phyloP scores from a whole-genome alignment of 306 rosid species.

The Canavalia gladiata region DNA sequence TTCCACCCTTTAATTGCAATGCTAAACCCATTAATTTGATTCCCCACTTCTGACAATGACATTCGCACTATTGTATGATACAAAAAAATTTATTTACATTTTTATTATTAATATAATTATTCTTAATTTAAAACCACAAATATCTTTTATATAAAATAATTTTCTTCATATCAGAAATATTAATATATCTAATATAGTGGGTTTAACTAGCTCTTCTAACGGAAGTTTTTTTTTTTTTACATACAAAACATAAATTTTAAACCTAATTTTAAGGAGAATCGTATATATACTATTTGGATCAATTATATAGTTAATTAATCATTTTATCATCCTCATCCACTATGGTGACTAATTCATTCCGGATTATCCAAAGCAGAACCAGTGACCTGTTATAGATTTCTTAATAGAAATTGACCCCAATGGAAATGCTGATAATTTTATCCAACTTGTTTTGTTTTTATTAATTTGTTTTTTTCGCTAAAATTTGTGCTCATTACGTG shows the following conservation, averaged over 20 bases:
- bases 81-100: background rate
- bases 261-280: too few species aligned
- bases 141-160: background rate
- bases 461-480: slow-evolving; percentile 17
- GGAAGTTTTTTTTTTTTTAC: too few species aligned
- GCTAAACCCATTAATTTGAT: slow-evolving; percentile 51
- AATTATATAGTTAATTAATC: too few species aligned
- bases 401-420: background rate
- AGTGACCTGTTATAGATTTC: slow-evolving; percentile 5
- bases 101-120: slow-evolving; percentile 12
- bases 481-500: background rate
- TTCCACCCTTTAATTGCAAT: slow-evolving; percentile 41
- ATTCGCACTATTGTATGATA: slow-evolving; percentile 17
- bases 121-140: background rate
- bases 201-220: too few species aligned
- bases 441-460: slow-evolving; percentile 28
- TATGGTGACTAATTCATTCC: slow-evolving; percentile 23
- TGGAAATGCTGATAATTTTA: slow-evolving; percentile 17
- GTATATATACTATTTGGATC: too few species aligned
- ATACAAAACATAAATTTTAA: too few species aligned
- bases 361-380: slow-evolving; percentile 50
- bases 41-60: slow-evolving; percentile 53
- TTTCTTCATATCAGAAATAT: too few species aligned
- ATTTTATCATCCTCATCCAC: slow-evolving; percentile 35
- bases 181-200: too few species aligned